These are phyloP conservation scores for Exserohilum turcica DNA, from an alignment of 2,329 filamentous ascomycete genomes.

Conservation along the genomic window DNA sequence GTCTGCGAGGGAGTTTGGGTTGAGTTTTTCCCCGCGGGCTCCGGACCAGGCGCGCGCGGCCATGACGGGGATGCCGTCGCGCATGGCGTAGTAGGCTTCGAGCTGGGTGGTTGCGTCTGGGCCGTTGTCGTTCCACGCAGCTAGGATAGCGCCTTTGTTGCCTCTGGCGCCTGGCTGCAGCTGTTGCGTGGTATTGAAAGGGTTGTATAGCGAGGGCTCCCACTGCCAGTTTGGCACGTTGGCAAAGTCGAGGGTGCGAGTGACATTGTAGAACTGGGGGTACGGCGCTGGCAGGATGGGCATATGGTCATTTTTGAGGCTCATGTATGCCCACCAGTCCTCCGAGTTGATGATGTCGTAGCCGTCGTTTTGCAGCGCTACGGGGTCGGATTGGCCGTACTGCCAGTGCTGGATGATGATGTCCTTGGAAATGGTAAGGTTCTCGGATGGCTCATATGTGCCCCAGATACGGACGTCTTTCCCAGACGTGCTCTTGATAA, in stretches of 20 bases:
- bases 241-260: slow-evolving; percentile 54
- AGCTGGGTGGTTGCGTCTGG: slow-evolving; percentile 56
- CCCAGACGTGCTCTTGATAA: slow-evolving; percentile 37
- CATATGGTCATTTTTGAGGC: slow-evolving; percentile 59
- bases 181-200: slow-evolving; percentile 50
- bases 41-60: slow-evolving; percentile 54
- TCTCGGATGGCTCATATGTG: slow-evolving; percentile 52
- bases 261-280: slow-evolving; percentile 54
- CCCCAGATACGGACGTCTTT: slow-evolving; percentile 48
- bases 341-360: slow-evolving; percentile 55
- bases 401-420: slow-evolving; percentile 57
- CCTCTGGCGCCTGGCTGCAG: slow-evolving; percentile 36
- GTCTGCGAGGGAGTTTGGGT: slow-evolving; percentile 26
- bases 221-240: slow-evolving; percentile 52
- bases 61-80: slow-evolving; percentile 52
- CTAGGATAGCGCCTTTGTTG: slow-evolving; percentile 46
- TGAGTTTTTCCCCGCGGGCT: slow-evolving; percentile 42
- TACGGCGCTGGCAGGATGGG: slow-evolving; percentile 55
- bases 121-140: slow-evolving; percentile 58
- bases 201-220: slow-evolving; percentile 54
- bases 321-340: slow-evolving; percentile 62
- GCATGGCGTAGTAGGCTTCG: slow-evolving; percentile 56
- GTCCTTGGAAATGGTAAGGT: slow-evolving; percentile 48
- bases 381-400: slow-evolving; percentile 55
- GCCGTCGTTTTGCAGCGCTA: slow-evolving; percentile 45